Conservation (phyloP, 208 protist genomes). For the Trypanosoma congolense region DNA sequence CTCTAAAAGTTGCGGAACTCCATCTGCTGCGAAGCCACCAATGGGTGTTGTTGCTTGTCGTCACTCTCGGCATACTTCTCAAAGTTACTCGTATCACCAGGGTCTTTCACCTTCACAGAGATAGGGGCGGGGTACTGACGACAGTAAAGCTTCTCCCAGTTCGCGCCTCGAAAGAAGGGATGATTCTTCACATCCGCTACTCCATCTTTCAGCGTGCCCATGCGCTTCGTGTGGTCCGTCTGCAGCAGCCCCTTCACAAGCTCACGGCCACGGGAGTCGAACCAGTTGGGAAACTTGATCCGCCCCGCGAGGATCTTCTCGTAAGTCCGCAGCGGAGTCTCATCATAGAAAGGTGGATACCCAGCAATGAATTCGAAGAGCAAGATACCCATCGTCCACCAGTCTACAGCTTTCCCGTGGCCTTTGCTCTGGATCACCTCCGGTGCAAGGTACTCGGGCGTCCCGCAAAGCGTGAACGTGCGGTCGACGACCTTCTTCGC, state of each 20-base stretch:
- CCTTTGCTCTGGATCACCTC: conserved; percentile 91
- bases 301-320: conserved; percentile 83
- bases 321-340: conserved; percentile 86
- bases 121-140: conserved; percentile 82
- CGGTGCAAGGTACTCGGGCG: conserved; percentile 87
- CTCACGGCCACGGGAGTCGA: conserved; percentile 69
- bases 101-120: conserved; percentile 62
- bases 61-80: conserved; percentile 81
- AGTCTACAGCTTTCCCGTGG: conserved; percentile 95
- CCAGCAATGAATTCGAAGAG: conserved; percentile 94
- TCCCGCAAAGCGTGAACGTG: conserved; percentile 87
- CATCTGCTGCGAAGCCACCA: conserved; percentile 76
- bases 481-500: conserved; percentile 78
- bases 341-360: conserved; percentile 90
- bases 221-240: conserved; percentile 82
- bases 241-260: conserved; percentile 83
- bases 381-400: conserved; percentile 95
- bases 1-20: conserved; percentile 75
- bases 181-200: conserved; percentile 93
- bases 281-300: conserved; percentile 84
- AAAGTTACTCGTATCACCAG: conserved; percentile 88
- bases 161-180: conserved; percentile 91
- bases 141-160: conserved; percentile 88
- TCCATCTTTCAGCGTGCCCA: conserved; percentile 87
- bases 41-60: conserved; percentile 44